Evolutionary conservation across 345 rosid species (phyloP).

Genomic region (Erucastrum elatum): DNA sequence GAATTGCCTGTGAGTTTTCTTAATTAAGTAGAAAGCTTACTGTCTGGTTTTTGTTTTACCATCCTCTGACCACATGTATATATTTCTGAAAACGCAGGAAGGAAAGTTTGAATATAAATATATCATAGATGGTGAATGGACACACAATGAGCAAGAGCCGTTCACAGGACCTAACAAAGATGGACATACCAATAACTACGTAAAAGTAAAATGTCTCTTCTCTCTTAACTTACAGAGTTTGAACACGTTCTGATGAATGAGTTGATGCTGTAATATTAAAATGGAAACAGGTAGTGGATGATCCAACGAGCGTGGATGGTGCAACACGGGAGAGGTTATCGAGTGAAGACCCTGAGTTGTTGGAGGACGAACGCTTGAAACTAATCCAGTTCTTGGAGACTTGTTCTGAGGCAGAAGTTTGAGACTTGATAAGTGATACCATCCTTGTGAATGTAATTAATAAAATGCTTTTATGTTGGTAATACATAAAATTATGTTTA

Average conservation of each 20-base stretch:
- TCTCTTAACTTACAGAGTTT: background rate
- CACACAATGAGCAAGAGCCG: conserved; percentile 56
- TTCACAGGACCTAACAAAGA: conserved; percentile 70
- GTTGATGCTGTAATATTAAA: background rate
- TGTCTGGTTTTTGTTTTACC: background rate
- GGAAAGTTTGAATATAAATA: conserved; percentile 92
- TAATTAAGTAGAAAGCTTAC: background rate
- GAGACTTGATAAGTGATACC: conserved; percentile 6
- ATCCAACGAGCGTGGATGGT: conserved; percentile 43
- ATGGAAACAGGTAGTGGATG: conserved; percentile 53
- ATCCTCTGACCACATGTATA: background rate
- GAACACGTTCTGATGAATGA: conserved; percentile 11
- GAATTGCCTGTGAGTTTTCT: conserved; percentile 64
- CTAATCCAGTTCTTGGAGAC: conserved; percentile 66
- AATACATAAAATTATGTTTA: background rate
- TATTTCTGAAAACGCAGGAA: conserved; percentile 56
- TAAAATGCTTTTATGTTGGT: conserved; percentile 29
- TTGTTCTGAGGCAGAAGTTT: conserved; percentile 26
- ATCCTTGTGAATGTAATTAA: conserved; percentile 6
- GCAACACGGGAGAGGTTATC: conserved; percentile 52
- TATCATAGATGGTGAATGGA: conserved; percentile 84
- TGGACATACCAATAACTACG: conserved; percentile 79
- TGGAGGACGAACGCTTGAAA: conserved; percentile 54
- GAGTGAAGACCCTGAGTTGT: conserved; percentile 62
- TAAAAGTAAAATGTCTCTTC: conserved; percentile 51